Evolutionary conservation across 176 grass and related monocot species (phyloP), one percentile per base, ranked within the genome.

Genomic region (Oryza nivara): DNA sequence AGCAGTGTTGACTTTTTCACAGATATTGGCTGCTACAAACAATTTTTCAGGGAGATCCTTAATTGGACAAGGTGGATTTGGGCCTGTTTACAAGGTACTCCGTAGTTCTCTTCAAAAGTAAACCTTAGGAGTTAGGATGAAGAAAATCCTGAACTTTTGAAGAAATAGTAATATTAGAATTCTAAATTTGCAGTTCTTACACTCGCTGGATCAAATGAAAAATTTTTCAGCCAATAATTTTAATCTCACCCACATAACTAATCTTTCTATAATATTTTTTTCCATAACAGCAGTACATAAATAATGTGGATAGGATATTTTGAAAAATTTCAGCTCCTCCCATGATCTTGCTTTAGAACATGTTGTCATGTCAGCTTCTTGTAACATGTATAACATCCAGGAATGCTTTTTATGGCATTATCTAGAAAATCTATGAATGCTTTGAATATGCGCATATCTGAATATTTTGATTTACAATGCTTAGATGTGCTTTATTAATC

Each of bases 11-110:
- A 77, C 26, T 70, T 82, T 87, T 6, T 70, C 79, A n/a, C 49
- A 87, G 19, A 87, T 82, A 64, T n/a, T 78, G 36, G 38, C 19
- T 45, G 54, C 54, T 20, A 87, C 86, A 1, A 11, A 82, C 9
- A 82, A 82, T 35, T 81, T 76, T 60, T 76, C 79, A 58, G 20
- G 32, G 3, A 36, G 13, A 13, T 82, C 81, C 41, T 69, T 87
- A 32, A 12, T 82, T 60, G 85, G 72, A 19, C 0, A 26, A 9
- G 86, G 79, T 70, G 79, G 49, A 71, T 87, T 87, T 63, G 86
- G 86, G 2, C 3, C 25, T 65, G 52, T 44, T 71, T 87, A 82
- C 51, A 87, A 82, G 86, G 86, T 87, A 82, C 35, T 36, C 35
- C 35, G 35, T 41, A 41, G 60, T 36, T 15, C 9, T 77, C 60